phyloP scores from a whole-genome alignment of 768 basidiomycete genomes.

The Kwoniella sp. region DNA sequence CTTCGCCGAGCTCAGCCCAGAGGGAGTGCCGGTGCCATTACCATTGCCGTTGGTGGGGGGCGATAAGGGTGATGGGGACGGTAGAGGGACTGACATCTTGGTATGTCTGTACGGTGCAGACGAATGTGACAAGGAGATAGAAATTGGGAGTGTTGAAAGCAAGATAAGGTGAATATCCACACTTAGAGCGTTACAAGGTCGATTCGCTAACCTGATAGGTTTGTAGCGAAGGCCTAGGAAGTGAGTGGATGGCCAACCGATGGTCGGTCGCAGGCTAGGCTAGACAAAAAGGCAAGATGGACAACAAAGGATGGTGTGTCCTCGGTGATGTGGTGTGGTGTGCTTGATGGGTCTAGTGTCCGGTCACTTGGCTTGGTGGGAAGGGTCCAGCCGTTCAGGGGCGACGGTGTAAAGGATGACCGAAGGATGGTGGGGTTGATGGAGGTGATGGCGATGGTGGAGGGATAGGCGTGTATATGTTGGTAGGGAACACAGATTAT shows the following conservation, averaged over 20 bases:
- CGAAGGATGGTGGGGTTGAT: neutral
- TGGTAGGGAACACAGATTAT: too few relatives aligned
- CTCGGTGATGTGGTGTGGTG: neutral
- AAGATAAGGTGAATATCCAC: neutral
- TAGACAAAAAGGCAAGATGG: slow-evolving; percentile 3
- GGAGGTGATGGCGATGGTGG: neutral
- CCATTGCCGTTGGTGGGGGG: slow-evolving; percentile 1
- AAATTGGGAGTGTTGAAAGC: neutral
- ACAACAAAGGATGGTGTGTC: neutral
- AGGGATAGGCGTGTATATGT: neutral
- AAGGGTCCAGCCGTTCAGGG: neutral
- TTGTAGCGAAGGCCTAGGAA: neutral
- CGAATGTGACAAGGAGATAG: too few relatives aligned
- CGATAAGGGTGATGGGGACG: slow-evolving; percentile 32
- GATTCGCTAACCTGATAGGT: neutral
- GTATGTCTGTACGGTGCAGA: too few relatives aligned
- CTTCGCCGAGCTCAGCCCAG: slow-evolving; percentile 12
- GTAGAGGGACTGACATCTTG: slow-evolving; percentile 46
- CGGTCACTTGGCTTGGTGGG: neutral
- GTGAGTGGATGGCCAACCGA: too few relatives aligned
- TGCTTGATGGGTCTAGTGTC: too few relatives aligned
- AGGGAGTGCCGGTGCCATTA: neutral
- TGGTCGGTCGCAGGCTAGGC: too few relatives aligned
- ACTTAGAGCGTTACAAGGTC: neutral
- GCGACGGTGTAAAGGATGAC: neutral